Evolutionary conservation across 352 stramenopile species (phyloP).

Genomic region (Pythium folliculosum): DNA sequence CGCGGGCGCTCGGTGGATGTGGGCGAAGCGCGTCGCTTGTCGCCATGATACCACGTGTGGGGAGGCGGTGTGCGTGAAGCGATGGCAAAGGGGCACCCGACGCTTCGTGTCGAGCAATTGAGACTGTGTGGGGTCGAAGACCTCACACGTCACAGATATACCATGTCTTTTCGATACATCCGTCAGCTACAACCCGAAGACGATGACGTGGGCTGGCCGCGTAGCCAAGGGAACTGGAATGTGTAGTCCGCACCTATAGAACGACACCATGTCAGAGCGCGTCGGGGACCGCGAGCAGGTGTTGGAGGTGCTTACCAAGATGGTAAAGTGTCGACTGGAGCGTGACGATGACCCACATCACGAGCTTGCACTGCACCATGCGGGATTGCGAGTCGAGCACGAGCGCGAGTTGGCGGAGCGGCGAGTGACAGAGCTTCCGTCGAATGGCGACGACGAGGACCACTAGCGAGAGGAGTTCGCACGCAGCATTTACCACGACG

Average conservation of each 20-base stretch:
- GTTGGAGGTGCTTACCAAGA: not conserved
- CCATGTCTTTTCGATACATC: too few species aligned
- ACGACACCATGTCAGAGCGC: not conserved
- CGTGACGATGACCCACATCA: not conserved
- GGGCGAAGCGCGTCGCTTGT: slow-evolving; percentile 3
- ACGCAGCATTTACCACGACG: not conserved
- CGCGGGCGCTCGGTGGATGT: slow-evolving; percentile 16
- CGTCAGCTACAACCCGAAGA: too few species aligned
- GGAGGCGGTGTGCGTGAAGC: not conserved
- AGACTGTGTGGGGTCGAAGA: not conserved
- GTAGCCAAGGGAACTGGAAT: too few species aligned
- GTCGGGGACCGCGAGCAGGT: not conserved
- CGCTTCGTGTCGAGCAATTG: not conserved
- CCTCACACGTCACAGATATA: too few species aligned
- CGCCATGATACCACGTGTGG: not conserved
- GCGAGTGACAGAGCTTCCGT: not conserved
- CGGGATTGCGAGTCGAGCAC: not conserved
- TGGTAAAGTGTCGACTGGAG: not conserved
- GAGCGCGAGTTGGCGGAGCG: not conserved
- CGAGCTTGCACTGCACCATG: not conserved
- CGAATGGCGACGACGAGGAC: not conserved
- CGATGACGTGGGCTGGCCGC: too few species aligned
- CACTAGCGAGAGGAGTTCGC: not conserved
- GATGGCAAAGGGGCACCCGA: not conserved
- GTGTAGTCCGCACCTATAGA: too few species aligned